These are phyloP conservation scores for Dendryphion nanum DNA, from an alignment of 2,329 filamentous ascomycete species.

Conservation along the genomic window DNA sequence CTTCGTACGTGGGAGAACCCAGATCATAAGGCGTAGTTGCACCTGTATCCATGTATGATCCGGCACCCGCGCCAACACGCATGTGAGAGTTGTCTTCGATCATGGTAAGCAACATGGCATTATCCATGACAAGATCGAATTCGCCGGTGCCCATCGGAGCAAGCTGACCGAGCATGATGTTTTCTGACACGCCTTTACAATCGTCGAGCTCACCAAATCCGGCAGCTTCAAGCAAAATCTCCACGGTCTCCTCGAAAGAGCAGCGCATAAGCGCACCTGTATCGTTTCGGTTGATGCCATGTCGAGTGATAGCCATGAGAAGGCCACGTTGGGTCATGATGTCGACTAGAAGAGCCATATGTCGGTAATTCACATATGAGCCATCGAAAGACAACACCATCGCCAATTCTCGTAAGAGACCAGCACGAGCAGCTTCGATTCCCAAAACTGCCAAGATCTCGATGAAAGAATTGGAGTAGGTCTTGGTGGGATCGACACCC, in stretches of 20 bases:
- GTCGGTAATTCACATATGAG: constrained; percentile 98
- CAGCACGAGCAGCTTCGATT: constrained; percentile 88
- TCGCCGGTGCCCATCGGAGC: constrained; percentile 96
- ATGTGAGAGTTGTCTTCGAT: constrained; percentile 80
- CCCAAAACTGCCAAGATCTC: constrained; percentile 94
- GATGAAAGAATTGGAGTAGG: constrained; percentile 93
- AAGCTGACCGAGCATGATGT: constrained; percentile 96
- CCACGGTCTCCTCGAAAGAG: constrained; percentile 98
- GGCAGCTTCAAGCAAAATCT: constrained; percentile 94
- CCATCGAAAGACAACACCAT: constrained; percentile 96
- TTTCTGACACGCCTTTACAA: constrained; percentile 96
- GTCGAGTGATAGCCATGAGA: constrained; percentile 93
- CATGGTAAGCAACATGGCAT: constrained; percentile 92
- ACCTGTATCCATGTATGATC: constrained; percentile 69
- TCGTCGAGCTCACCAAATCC: constrained; percentile 94
- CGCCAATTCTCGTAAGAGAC: constrained; percentile 83
- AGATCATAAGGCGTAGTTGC: constrained; percentile 91
- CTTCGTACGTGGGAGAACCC: constrained; percentile 62
- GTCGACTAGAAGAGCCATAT: constrained; percentile 91
- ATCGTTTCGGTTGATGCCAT: constrained; percentile 97
- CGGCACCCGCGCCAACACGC: constrained; percentile 73
- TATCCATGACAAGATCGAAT: constrained; percentile 90
- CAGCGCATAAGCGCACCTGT: constrained; percentile 98
- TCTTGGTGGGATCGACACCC: constrained; percentile 81
- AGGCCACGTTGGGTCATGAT: constrained; percentile 96